A percentile compares a stretch with the other conserved stretches of the same genome.
phyloP scores from a whole-genome alignment of 306 rosid genomes.

The Prinsepia uniflora region DNA sequence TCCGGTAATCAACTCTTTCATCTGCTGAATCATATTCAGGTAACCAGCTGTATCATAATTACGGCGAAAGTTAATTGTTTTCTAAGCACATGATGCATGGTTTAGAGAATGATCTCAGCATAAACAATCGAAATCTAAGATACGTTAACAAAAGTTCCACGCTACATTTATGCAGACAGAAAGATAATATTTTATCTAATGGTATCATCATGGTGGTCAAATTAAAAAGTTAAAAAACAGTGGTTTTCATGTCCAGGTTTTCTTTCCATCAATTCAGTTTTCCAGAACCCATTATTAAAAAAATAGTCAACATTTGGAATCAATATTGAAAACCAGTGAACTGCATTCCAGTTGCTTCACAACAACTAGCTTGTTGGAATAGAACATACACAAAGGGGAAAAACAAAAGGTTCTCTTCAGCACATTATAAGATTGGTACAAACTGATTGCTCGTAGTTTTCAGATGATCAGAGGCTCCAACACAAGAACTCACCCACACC shows the following conservation, averaged over 20 bases:
- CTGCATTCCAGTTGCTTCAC: not conserved
- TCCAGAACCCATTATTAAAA: not conserved
- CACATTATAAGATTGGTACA: not conserved
- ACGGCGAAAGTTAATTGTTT: not conserved
- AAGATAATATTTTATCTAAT: not conserved
- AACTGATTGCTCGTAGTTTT: not conserved
- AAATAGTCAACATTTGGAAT: not conserved
- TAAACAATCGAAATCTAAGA: not conserved
- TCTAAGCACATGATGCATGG: not conserved
- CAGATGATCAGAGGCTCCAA: not conserved
- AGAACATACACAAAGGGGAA: not conserved
- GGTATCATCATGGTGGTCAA: not conserved
- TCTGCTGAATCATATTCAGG: conserved; percentile 68
- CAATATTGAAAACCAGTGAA: not conserved
- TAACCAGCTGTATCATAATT: conserved; percentile 72
- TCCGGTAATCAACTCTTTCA: conserved; percentile 66
- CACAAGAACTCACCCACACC: conserved; percentile 61
- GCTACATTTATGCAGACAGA: not conserved
- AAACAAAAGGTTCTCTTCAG: not conserved
- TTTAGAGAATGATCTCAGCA: not conserved
- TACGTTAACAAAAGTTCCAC: not conserved
- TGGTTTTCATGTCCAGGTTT: not conserved
- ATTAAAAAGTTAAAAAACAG: not conserved
- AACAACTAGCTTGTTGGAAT: not conserved
- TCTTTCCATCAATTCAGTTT: not conserved